A percentile compares a stretch with the other conserved stretches of the same genome.
These are phyloP conservation scores for Neospermospora avenae DNA, from an alignment of 2,329 filamentous ascomycete species.

Conservation along the genomic window DNA sequence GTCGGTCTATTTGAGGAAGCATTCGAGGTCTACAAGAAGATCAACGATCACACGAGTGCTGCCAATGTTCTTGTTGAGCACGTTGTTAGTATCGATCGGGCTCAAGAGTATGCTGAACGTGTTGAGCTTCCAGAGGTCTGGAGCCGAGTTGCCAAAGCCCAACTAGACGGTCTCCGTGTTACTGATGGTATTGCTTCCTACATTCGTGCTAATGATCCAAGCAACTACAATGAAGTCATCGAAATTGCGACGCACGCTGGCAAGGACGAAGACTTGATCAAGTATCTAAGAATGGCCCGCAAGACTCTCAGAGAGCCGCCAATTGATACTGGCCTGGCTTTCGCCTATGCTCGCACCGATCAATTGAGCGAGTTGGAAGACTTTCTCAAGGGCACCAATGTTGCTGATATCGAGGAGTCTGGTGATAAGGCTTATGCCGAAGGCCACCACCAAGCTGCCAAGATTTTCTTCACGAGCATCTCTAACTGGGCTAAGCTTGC, in stretches of 20 bases:
- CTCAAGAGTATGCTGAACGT: slow-evolving; percentile 91
- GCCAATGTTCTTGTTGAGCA: slow-evolving; percentile 92
- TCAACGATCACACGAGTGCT: slow-evolving; percentile 80
- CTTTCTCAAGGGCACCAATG: slow-evolving; percentile 89
- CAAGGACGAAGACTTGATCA: slow-evolving; percentile 97
- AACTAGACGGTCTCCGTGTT: slow-evolving; percentile 91
- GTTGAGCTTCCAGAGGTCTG: slow-evolving; percentile 94
- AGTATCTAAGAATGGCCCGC: slow-evolving; percentile 93
- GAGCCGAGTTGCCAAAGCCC: slow-evolving; percentile 97
- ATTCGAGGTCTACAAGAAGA: slow-evolving; percentile 98
- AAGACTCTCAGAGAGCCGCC: slow-evolving; percentile 93
- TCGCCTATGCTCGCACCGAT: slow-evolving; percentile 88
- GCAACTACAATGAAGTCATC: slow-evolving; percentile 93
- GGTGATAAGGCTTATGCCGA: slow-evolving; percentile 98
- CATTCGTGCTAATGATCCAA: slow-evolving; percentile 89
- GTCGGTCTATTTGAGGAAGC: slow-evolving; percentile 95
- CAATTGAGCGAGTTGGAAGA: slow-evolving; percentile 93
- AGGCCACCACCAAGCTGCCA: slow-evolving; percentile 90
- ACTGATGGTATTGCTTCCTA: slow-evolving; percentile 94
- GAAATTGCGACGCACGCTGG: slow-evolving; percentile 92
- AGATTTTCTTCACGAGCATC: slow-evolving; percentile 98
- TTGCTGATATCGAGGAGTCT: slow-evolving; percentile 92
- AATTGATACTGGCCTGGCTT: slow-evolving; percentile 90
- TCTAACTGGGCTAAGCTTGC: slow-evolving; percentile 99
- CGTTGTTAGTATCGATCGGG: slow-evolving; percentile 95